phyloP scores from a whole-genome alignment of 1,139 yeast genomes.

The Starmera stellimalicola region DNA sequence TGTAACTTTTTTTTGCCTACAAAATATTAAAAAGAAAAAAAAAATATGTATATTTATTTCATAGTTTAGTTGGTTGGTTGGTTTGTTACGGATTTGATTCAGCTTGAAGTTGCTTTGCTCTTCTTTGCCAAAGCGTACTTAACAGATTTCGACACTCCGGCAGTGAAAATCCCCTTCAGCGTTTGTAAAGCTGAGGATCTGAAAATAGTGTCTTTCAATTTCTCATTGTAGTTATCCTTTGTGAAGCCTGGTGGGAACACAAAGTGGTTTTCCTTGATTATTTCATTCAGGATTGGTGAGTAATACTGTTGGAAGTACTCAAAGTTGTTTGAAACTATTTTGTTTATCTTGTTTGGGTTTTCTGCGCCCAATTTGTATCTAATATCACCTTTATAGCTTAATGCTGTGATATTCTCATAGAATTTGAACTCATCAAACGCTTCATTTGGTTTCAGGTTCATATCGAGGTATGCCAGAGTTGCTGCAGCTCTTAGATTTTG shows the following conservation, averaged over 20 bases:
- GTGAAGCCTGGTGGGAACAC: constrained; percentile 29
- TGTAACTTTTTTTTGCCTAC: background rate
- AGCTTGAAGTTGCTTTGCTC: constrained; percentile 21
- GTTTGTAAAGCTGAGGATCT: constrained; percentile 69
- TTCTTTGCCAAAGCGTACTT: constrained; percentile 76
- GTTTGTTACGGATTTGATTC: background rate
- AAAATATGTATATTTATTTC: background rate
- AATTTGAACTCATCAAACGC: constrained; percentile 54
- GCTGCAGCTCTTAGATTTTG: constrained; percentile 73
- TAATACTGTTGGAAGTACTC: constrained; percentile 61
- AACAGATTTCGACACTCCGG: constrained; percentile 67
- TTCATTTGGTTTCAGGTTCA: constrained; percentile 22
- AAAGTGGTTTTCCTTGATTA: constrained; percentile 23
- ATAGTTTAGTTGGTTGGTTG: background rate
- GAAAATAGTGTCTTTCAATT: constrained; percentile 52
- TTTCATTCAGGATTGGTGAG: constrained; percentile 49
- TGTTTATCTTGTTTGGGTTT: constrained; percentile 78
- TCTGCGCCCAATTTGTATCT: constrained; percentile 85
- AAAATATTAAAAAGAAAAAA: background rate
- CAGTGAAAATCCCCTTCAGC: constrained; percentile 75
- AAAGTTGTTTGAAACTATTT: constrained; percentile 76
- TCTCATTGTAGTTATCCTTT: constrained; percentile 23
- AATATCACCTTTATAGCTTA: constrained; percentile 88
- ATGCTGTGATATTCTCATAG: constrained; percentile 65
- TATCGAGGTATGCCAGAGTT: constrained; percentile 55